Evolutionary conservation across 2,329 filamentous ascomycete species (phyloP).

Genomic region (Venturia asperata): DNA sequence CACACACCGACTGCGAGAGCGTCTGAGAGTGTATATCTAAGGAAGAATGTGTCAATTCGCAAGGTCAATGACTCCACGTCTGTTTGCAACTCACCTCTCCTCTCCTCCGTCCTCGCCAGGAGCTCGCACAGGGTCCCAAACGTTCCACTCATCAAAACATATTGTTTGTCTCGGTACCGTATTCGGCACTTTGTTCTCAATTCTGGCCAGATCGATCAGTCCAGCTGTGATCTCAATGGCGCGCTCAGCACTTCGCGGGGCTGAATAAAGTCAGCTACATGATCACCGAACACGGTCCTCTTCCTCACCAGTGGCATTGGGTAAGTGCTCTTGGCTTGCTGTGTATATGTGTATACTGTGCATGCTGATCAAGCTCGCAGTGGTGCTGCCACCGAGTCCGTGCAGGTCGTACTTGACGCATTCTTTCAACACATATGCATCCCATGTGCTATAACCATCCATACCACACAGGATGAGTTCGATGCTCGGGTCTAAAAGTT

Average conservation of each 20-base stretch:
- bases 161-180: slow-evolving; percentile 59
- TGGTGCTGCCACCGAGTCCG: slow-evolving; percentile 41
- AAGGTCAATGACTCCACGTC: background rate
- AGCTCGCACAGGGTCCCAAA: slow-evolving; percentile 67
- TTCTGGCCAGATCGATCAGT: slow-evolving; percentile 65
- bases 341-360: slow-evolving; percentile 78
- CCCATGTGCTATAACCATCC: slow-evolving; percentile 62
- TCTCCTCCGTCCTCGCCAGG: slow-evolving; percentile 66
- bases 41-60: background rate
- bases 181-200: slow-evolving; percentile 57
- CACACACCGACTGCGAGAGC: slow-evolving; percentile 67
- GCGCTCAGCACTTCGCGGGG: slow-evolving; percentile 62
- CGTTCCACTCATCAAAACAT: slow-evolving; percentile 82
- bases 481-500: slow-evolving; percentile 63
- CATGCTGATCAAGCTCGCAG: slow-evolving; percentile 60
- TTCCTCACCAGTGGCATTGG: slow-evolving; percentile 30
- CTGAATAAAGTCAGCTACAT: slow-evolving; percentile 49
- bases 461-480: slow-evolving; percentile 68
- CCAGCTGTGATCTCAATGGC: slow-evolving; percentile 63
- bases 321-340: slow-evolving; percentile 41
- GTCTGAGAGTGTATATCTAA: slow-evolving; percentile 60
- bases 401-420: slow-evolving; percentile 51
- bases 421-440: slow-evolving; percentile 64
- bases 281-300: background rate
- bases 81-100: slow-evolving; percentile 43